Evolutionary conservation across 768 basidiomycete genomes (phyloP), one percentile per base, ranked within the genome.

Genomic region (Suillus variegatus): DNA sequence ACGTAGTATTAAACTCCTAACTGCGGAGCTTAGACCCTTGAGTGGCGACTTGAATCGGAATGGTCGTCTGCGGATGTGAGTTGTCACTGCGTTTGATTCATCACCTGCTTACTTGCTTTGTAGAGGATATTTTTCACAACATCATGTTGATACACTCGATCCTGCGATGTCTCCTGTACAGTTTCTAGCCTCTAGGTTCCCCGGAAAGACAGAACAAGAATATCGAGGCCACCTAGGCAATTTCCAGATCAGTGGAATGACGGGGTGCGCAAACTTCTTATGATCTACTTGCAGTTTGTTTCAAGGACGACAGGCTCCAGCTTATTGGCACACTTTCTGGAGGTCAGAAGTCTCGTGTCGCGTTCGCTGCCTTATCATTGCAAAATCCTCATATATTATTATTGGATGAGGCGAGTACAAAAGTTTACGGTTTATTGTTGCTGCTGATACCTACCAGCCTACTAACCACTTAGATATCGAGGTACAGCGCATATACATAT

Each of bases 381-480:
- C 91, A 91, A 76, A 87, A 86, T 63, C 97, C 97, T 9, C 97
- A 99, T 74, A 86, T 99, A 66, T 78, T 99, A 67, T 80, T 99
- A 68, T 85, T 99, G 62, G 97, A 99, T 77, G 97, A 99, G 85
- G 93, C 91, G 65, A 71, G 83, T 75, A 9, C 6, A 32, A n/a
- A 63, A 20, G 36, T n/a, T 55, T n/a, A 47, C 28, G 44, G 36
- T 3, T 60, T 60, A 67, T 62, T 43, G 66, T 36, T 67, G 60
- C 64, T 46, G 54, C 58, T 58, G 22, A 46, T n/a, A 43, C 62
- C 54, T 22, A 57, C 32, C 69, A 91, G 90, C 95, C 95, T 64
- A 95, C 94, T 71, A 97, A 97, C 83, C 96, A 97, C 79, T 81
- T 96, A 73, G 95, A 97, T 91, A 94, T 96, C 66, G 93, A 94